Percentiles rank a stretch among this genome's conserved stretches.
Conservation (phyloP, 495 filamentous ascomycete genomes). For the Penicillium coffeae region DNA sequence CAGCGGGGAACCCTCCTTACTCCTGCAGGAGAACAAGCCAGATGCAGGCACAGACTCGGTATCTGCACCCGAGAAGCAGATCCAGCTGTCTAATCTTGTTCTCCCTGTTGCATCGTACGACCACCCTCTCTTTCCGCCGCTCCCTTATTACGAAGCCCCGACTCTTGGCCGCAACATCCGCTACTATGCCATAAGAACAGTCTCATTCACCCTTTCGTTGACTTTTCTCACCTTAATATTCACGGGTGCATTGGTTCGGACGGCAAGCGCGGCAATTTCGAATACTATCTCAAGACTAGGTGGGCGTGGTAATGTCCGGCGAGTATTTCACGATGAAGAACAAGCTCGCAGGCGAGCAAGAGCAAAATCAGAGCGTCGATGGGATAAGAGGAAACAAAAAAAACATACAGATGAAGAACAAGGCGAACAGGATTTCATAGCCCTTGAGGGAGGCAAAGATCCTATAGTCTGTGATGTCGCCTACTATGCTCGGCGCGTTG, state of each 20-base stretch:
- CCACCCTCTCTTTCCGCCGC: conserved; percentile 82
- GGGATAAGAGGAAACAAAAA: conserved; percentile 50
- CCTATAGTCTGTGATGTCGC: conserved; percentile 71
- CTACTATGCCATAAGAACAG: conserved; percentile 54
- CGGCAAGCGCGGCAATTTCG: conserved; percentile 47
- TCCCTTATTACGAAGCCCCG: conserved; percentile 80
- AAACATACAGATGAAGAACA: conserved; percentile 35
- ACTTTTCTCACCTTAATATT: conserved; percentile 73
- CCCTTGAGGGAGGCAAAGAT: conserved; percentile 77
- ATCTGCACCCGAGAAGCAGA: conserved; percentile 6
- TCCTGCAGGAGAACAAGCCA: background rate
- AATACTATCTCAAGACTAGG: conserved; percentile 46
- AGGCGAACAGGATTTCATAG: conserved; percentile 53
- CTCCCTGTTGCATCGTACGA: conserved; percentile 18
- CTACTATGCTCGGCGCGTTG: conserved; percentile 87
- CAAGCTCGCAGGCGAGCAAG: conserved; percentile 50
- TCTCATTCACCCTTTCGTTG: conserved; percentile 72
- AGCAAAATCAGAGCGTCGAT: conserved; percentile 53
- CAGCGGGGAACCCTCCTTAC: background rate
- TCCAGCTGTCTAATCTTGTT: background rate
- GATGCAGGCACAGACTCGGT: background rate
- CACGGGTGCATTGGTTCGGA: conserved; percentile 63
- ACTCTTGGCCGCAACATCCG: conserved; percentile 60
- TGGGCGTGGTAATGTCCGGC: conserved; percentile 49
- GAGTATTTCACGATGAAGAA: conserved; percentile 73